Percentiles rank a stretch among this genome's conserved stretches.
Conservation (phyloP, 768 basidiomycete genomes). For the Brasilioporus rufonigricans region DNA sequence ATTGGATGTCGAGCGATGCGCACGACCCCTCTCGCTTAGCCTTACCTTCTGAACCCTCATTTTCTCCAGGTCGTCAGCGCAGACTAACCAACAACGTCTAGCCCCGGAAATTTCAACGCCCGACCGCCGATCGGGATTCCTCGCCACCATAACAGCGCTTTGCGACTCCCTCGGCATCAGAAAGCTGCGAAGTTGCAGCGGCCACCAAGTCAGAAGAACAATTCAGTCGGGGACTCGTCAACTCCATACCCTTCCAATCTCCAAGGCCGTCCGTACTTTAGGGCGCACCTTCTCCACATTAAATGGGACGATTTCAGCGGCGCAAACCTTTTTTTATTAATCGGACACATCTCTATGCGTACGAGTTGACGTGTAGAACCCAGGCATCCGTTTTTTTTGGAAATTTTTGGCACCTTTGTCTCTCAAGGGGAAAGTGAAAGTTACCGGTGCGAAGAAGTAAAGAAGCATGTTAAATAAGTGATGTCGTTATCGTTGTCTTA, state of each 20-base stretch:
- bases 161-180: constrained; percentile 12
- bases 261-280: constrained; percentile 69
- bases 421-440: not conserved
- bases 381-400: not conserved
- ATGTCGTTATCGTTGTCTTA: constrained; percentile 90
- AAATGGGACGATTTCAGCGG: constrained; percentile 89
- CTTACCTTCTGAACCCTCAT: not conserved
- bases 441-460: constrained; percentile 3
- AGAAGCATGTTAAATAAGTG: constrained; percentile 58
- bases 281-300: constrained; percentile 96
- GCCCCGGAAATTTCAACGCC: not conserved
- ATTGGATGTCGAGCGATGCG: not conserved
- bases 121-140: constrained; percentile 5
- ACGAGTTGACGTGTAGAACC: constrained; percentile 15
- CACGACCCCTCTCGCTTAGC: not conserved
- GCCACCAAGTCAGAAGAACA: constrained; percentile 7
- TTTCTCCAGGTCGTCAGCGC: not conserved
- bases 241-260: constrained; percentile 82
- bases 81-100: not conserved
- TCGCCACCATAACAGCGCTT: constrained; percentile 6
- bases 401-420: not conserved
- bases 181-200: constrained; percentile 14
- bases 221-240: constrained; percentile 3
- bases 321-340: constrained; percentile 86
- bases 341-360: constrained; percentile 84